phyloP scores from a whole-genome alignment of 2,329 filamentous ascomycete genomes.

The Atkinsonella texensis region DNA sequence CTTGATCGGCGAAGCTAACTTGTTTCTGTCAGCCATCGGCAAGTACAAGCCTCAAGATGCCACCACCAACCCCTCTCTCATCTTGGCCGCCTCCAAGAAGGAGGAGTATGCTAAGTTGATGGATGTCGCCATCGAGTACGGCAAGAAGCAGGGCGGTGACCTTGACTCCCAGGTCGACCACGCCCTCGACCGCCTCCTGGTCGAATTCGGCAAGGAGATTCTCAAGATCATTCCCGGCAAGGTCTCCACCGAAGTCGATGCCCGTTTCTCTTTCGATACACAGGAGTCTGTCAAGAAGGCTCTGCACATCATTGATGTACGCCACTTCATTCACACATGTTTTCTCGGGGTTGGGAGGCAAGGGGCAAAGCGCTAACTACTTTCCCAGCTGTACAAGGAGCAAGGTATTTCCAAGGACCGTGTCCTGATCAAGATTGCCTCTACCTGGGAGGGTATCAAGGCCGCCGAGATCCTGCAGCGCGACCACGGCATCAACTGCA shows the following conservation, averaged over 20 bases:
- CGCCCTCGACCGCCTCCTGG: conserved; percentile 84
- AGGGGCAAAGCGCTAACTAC: neutral
- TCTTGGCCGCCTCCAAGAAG: conserved; percentile 98
- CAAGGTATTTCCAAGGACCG: conserved; percentile 87
- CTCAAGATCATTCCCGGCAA: conserved; percentile 94
- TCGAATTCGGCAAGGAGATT: conserved; percentile 97
- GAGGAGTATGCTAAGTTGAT: conserved; percentile 88
- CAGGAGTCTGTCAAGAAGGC: conserved; percentile 90
- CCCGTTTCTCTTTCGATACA: conserved; percentile 89
- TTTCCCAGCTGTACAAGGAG: conserved; percentile 75
- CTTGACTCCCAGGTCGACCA: conserved; percentile 77
- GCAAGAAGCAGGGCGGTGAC: conserved; percentile 60
- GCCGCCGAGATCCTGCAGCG: conserved; percentile 93
- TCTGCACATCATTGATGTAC: conserved; percentile 87
- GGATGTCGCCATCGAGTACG: conserved; percentile 71
- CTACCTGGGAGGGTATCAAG: conserved; percentile 99
- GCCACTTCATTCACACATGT: conserved; percentile 14
- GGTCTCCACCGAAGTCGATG: conserved; percentile 98
- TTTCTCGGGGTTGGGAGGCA: neutral
- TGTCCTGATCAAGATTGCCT: conserved; percentile 96
- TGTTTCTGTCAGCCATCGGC: conserved; percentile 61
- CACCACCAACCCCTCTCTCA: conserved; percentile 98
- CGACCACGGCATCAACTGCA: conserved; percentile 94
- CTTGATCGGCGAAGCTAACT: conserved; percentile 13
- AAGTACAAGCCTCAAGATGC: conserved; percentile 99